phyloP scores from a whole-genome alignment of 2,329 filamentous ascomycete genomes.

The Dothiorella sarmentorum region DNA sequence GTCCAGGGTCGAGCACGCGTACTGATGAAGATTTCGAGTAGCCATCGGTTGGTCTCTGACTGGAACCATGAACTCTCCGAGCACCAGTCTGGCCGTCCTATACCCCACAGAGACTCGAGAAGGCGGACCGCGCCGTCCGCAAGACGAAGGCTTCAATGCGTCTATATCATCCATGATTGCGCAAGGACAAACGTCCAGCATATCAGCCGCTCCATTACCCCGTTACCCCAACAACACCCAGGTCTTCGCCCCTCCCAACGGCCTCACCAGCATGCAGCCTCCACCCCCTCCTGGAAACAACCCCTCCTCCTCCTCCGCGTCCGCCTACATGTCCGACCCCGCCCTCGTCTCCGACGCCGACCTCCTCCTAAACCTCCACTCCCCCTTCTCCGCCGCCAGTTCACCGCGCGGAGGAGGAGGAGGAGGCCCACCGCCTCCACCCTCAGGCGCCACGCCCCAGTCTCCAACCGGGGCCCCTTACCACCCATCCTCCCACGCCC shows the following conservation, averaged over 20 bases:
- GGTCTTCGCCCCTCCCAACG: slow-evolving; percentile 23
- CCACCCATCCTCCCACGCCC: not conserved
- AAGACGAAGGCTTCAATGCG: slow-evolving; percentile 15
- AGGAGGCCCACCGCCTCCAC: too few species aligned
- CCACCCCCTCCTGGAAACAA: slow-evolving; percentile 28
- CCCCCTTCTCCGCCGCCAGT: slow-evolving; percentile 38
- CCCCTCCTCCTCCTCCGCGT: too few species aligned
- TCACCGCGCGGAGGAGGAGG: slow-evolving; percentile 25
- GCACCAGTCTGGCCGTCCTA: slow-evolving; percentile 76
- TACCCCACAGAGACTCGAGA: slow-evolving; percentile 57
- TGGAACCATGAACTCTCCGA: slow-evolving; percentile 80
- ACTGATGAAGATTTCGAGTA: slow-evolving; percentile 26
- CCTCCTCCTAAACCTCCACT: slow-evolving; percentile 49
- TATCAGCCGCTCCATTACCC: slow-evolving; percentile 26
- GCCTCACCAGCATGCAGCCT: slow-evolving; percentile 31
- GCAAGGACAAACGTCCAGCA: slow-evolving; percentile 16
- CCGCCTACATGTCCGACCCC: slow-evolving; percentile 26
- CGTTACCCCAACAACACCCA: slow-evolving; percentile 26
- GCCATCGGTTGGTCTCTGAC: slow-evolving; percentile 84
- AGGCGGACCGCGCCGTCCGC: not conserved
- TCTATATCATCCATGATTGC: slow-evolving; percentile 33
- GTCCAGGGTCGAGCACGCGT: slow-evolving; percentile 23
- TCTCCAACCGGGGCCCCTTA: not conserved
- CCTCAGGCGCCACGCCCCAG: not conserved
- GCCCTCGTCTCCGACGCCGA: slow-evolving; percentile 44